A percentile compares a stretch with the other conserved stretches of the same genome.
Conservation (phyloP, 768 basidiomycete species). For the Suillus discolor region DNA sequence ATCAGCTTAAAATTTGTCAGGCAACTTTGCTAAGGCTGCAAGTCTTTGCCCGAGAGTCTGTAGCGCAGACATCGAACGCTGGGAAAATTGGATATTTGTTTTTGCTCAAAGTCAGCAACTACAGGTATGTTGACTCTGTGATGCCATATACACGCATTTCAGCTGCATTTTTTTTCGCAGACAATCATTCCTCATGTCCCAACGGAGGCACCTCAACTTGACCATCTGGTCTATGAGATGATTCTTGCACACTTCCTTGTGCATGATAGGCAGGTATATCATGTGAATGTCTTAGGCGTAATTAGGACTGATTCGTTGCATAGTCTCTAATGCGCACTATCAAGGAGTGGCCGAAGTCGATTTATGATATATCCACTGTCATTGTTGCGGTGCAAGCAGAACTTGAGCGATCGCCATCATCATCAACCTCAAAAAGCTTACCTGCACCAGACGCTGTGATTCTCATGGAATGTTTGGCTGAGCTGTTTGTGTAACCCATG, state of each 20-base stretch:
- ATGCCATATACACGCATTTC: not conserved
- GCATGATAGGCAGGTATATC: constrained; percentile 68
- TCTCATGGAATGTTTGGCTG: constrained; percentile 94
- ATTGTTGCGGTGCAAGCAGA: constrained; percentile 88
- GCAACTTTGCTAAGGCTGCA: constrained; percentile 78
- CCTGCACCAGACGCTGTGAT: constrained; percentile 52
- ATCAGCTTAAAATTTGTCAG: constrained; percentile 31
- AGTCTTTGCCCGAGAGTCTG: constrained; percentile 84
- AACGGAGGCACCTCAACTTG: constrained; percentile 76
- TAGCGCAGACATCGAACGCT: constrained; percentile 73
- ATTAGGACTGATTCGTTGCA: not conserved
- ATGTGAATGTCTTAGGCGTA: not conserved
- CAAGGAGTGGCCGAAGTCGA: constrained; percentile 86
- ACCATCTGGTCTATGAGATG: constrained; percentile 92
- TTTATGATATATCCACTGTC: constrained; percentile 87
- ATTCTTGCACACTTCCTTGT: constrained; percentile 84
- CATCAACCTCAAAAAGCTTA: constrained; percentile 46
- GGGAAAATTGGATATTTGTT: constrained; percentile 95
- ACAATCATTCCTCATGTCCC: constrained; percentile 90
- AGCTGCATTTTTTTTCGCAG: constrained; percentile 39
- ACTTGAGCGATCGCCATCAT: constrained; percentile 62
- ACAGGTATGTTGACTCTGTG: constrained; percentile 51
- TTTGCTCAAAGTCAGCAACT: constrained; percentile 84
- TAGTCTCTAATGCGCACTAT: constrained; percentile 80
- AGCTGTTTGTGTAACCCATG: constrained; percentile 57